Evolutionary conservation across 352 stramenopile genomes (phyloP), one percentile per base, ranked within the genome.

Genomic region (Pythium rishiriense): DNA sequence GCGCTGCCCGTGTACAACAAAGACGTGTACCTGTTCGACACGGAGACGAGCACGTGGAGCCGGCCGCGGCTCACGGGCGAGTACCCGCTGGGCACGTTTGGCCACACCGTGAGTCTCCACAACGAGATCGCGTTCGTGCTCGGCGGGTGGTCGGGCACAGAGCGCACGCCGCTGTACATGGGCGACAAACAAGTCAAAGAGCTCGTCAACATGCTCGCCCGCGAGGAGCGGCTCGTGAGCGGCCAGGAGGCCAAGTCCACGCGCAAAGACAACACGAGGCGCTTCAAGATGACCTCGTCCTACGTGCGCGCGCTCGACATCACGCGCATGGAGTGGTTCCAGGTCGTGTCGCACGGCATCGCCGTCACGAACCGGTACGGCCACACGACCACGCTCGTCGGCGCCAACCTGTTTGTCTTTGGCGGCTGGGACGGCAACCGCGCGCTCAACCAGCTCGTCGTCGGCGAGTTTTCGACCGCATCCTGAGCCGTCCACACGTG

Each of bases 381-480:
- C 6, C 85, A 94, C 66, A 76, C 78, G 21, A 78, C 66, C 9
- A 87, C 79, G 17, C 45, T 90, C 33, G 79, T 92, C 10, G 85
- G 85, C 15, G 68, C 76, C 28, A 76, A 91, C 48, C 39, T 93
- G 11, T 94, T 93, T 47, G 37, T 92, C 31, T 94, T 92, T 46
- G 85, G 85, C 19, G 85, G 85, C 48, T 94, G 83, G 85, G 85
- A 92, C 46, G 85, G 85, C 48, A 93, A 91, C 59, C 81, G 81
- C 47, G 82, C 85, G 24, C 78, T 94, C 19, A 87, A 86, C 61
- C 80, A 94, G 58, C 68, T 93, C 24, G 78, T 91, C 12, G 81
- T 90, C 4, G 83, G 81, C 3, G 78, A 91, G 47, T 70, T 88
- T 28, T 33, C 54, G 3, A 42, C 17, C 8, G 43, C 61, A 1